Conservation (phyloP, 306 rosid species). For the Acacia melanoxylon region DNA sequence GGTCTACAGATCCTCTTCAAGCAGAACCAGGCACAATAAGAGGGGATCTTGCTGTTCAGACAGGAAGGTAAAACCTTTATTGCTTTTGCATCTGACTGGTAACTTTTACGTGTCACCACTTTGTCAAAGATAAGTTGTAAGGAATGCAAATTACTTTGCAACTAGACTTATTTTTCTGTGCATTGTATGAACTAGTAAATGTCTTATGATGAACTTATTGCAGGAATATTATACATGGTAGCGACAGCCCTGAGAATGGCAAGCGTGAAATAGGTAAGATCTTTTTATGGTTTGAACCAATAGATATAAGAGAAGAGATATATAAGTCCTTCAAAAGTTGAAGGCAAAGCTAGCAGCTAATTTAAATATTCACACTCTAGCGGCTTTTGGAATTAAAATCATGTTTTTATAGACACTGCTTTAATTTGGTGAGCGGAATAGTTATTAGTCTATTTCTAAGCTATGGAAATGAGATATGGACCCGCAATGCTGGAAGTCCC, state of each 20-base stretch:
- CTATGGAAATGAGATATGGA: not conserved
- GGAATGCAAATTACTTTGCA: not conserved
- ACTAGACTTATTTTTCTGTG: not conserved
- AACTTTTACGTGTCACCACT: constrained; percentile 4
- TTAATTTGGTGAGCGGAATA: not conserved
- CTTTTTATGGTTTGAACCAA: not conserved
- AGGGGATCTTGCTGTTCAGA: constrained; percentile 94
- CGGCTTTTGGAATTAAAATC: constrained; percentile 7
- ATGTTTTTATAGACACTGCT: not conserved
- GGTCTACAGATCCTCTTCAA: constrained; percentile 90
- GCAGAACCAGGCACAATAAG: constrained; percentile 98
- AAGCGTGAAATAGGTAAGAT: constrained; percentile 82
- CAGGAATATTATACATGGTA: constrained; percentile 96
- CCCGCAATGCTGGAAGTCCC: not conserved
- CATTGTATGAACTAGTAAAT: constrained; percentile 1
- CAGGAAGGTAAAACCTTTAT: constrained; percentile 68
- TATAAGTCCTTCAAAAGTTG: not conserved
- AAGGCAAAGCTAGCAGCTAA: constrained; percentile 1
- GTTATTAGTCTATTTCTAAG: not conserved
- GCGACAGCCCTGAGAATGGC: constrained; percentile 98
- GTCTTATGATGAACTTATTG: constrained; percentile 36
- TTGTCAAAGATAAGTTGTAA: not conserved
- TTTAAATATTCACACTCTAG: not conserved
- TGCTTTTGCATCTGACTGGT: constrained; percentile 24
- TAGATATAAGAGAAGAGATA: constrained; percentile 13